A percentile compares a stretch with the other conserved stretches of the same genome.
phyloP scores from a whole-genome alignment of 805 yeast species.

The Pichia kluyveri region DNA sequence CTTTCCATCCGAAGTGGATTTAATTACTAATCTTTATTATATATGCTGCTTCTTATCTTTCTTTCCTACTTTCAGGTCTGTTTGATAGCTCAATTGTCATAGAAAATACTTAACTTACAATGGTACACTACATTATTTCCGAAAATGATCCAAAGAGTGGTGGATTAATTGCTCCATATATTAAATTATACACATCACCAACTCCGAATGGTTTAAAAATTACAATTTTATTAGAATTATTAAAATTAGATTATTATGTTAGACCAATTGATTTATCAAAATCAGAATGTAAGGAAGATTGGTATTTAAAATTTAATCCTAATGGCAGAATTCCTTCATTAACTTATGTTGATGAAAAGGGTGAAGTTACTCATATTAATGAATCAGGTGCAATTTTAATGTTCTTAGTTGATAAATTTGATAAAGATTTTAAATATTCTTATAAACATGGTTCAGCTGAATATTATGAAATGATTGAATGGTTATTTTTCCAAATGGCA shows the following conservation, averaged over 20 bases:
- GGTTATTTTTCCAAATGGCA: slow-evolving; percentile 50
- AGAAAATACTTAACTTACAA: slow-evolving; percentile 1
- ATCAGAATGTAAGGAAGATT: slow-evolving; percentile 43
- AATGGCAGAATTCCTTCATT: slow-evolving; percentile 59
- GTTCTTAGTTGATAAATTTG: slow-evolving; percentile 54
- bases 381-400: slow-evolving; percentile 57
- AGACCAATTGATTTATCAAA: slow-evolving; percentile 32
- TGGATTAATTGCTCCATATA: slow-evolving; percentile 30
- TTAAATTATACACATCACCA: slow-evolving; percentile 32
- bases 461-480: slow-evolving; percentile 46
- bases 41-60: not conserved
- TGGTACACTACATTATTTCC: slow-evolving; percentile 26
- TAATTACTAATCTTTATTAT: not conserved
- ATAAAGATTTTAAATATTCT: slow-evolving; percentile 39
- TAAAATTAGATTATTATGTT: slow-evolving; percentile 33
- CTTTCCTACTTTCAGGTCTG: not conserved
- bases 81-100: too few species aligned
- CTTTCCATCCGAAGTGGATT: too few species aligned
- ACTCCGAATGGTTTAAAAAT: slow-evolving; percentile 42
- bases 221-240: slow-evolving; percentile 31
- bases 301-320: slow-evolving; percentile 50
- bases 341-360: slow-evolving; percentile 30
- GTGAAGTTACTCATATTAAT: slow-evolving; percentile 35
- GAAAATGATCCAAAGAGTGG: slow-evolving; percentile 27
- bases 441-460: slow-evolving; percentile 29